Evolutionary conservation across 192 early-diverging fungal genomes (phyloP).

Genomic region (Rhizophagus prolifer): DNA sequence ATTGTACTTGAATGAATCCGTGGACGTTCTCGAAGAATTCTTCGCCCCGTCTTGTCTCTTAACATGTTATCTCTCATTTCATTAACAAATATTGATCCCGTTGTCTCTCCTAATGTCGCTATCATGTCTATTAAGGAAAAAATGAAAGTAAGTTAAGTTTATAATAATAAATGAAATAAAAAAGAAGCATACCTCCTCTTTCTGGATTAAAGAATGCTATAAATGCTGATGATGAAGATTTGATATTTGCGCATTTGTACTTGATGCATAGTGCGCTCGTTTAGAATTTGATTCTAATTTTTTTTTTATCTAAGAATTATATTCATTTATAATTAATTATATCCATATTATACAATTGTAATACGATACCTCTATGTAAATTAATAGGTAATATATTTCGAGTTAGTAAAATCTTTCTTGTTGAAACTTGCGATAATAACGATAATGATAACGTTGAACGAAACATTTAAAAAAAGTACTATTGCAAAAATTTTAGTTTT

Average conservation of each 20-base stretch:
- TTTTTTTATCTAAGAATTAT: not conserved
- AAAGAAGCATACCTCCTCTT: slow-evolving; percentile 54
- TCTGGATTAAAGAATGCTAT: slow-evolving; percentile 75
- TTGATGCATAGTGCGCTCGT: not conserved
- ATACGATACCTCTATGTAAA: not conserved
- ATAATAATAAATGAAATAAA: not conserved
- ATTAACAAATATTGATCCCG: slow-evolving; percentile 65
- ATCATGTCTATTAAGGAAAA: slow-evolving; percentile 66
- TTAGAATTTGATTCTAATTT: not conserved
- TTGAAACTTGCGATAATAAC: not conserved
- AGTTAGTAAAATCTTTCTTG: not conserved
- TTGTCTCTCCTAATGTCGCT: slow-evolving; percentile 87
- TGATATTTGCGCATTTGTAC: slow-evolving; percentile 50
- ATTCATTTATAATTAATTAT: not conserved
- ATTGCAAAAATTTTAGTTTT: no score
- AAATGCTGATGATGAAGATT: slow-evolving; percentile 65
- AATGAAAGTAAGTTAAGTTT: not conserved
- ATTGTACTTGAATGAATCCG: slow-evolving; percentile 68
- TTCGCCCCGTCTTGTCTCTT: slow-evolving; percentile 66
- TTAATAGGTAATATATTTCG: not conserved
- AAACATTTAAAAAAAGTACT: no score
- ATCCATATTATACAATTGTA: not conserved
- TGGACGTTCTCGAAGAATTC: slow-evolving; percentile 82
- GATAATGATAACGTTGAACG: not conserved
- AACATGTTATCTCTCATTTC: slow-evolving; percentile 82